phyloP scores from a whole-genome alignment of 2,329 filamentous ascomycete species.

The Xylariaceae sp. region DNA sequence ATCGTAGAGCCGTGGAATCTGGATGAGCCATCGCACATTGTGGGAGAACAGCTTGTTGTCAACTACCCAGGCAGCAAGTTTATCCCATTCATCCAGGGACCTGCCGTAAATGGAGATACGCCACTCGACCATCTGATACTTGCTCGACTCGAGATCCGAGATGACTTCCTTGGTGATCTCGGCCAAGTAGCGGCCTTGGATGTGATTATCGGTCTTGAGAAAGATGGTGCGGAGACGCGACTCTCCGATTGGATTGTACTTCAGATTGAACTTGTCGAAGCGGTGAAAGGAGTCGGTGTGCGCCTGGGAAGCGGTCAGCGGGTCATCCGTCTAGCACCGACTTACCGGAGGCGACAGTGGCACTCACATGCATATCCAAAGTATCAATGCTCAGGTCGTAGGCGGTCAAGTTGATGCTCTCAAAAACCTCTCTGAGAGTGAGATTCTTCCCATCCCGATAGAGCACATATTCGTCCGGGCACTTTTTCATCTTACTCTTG shows the following conservation, averaged over 20 bases:
- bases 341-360: neutral
- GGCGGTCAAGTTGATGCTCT: conserved; percentile 93
- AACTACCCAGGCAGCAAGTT: conserved; percentile 91
- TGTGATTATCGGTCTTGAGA: conserved; percentile 96
- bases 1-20: conserved; percentile 89
- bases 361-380: conserved; percentile 87
- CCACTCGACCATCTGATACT: conserved; percentile 99
- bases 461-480: conserved; percentile 85
- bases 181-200: conserved; percentile 88
- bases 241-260: conserved; percentile 96
- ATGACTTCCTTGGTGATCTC: conserved; percentile 99
- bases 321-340: neutral
- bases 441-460: conserved; percentile 88
- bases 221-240: conserved; percentile 96
- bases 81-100: conserved; percentile 92
- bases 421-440: conserved; percentile 87
- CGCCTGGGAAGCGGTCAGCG: conserved; percentile 43
- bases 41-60: conserved; percentile 98
- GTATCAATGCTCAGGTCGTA: conserved; percentile 98
- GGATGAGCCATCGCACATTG: conserved; percentile 95
- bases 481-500: conserved; percentile 99
- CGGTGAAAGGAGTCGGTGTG: conserved; percentile 97
- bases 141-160: conserved; percentile 92
- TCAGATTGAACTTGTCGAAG: conserved; percentile 99
- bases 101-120: conserved; percentile 95